Conservation (phyloP, 2,329 filamentous ascomycete genomes). For the Zymoseptoria pseudotritici region DNA sequence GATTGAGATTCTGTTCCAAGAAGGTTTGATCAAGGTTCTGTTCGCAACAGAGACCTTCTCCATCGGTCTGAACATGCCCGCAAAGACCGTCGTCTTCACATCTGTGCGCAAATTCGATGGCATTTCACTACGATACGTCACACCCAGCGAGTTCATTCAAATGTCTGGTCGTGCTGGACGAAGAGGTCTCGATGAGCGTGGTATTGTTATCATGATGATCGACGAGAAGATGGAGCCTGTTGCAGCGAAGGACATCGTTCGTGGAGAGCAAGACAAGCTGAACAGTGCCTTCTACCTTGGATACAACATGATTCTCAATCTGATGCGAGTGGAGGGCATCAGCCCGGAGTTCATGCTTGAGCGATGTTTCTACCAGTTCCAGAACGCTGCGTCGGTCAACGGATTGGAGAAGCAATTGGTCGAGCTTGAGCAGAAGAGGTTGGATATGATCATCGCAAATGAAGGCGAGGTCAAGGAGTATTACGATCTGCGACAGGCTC, state of each 20-base stretch:
- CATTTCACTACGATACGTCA: conserved; percentile 69
- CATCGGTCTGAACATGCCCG: conserved; percentile 97
- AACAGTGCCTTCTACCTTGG: conserved; percentile 97
- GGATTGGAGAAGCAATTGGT: conserved; percentile 75
- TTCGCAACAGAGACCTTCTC: conserved; percentile 99
- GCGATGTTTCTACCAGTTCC: conserved; percentile 95
- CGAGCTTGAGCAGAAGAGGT: conserved; percentile 67
- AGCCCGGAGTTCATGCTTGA: conserved; percentile 99
- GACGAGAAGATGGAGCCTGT: conserved; percentile 92
- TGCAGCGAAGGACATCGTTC: conserved; percentile 89
- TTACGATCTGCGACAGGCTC: conserved; percentile 78
- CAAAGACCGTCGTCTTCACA: conserved; percentile 98
- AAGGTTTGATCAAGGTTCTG: conserved; percentile 93
- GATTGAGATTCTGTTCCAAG: conserved; percentile 97
- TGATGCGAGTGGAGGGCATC: conserved; percentile 97
- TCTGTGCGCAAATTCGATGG: conserved; percentile 95
- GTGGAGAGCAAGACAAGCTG: conserved; percentile 90
- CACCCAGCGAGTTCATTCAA: conserved; percentile 93
- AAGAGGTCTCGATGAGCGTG: conserved; percentile 92
- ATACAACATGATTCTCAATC: conserved; percentile 98
- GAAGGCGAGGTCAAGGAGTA: conserved; percentile 89
- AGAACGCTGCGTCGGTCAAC: conserved; percentile 83
- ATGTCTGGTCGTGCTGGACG: conserved; percentile 97
- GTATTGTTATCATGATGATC: conserved; percentile 99
- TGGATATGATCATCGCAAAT: conserved; percentile 69